Evolutionary conservation across 106 monocot species (phyloP), one percentile per base, ranked within the genome.

Genomic region (Allium sativum): DNA sequence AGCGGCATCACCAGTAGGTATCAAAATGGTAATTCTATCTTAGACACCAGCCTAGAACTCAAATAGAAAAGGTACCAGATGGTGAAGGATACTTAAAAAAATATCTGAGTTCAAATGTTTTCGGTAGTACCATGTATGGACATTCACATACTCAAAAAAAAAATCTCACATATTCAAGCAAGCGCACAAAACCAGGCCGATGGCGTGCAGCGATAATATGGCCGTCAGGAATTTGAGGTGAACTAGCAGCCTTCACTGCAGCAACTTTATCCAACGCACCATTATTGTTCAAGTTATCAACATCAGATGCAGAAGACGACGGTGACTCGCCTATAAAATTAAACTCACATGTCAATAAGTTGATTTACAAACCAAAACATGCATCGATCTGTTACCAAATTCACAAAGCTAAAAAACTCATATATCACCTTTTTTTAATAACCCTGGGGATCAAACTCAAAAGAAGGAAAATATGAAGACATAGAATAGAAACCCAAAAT

Each of bases 271-370:
- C 80, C 42, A 83, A 17, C 40, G 45, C 66, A 53, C 66, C 70
- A 50, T 75, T 74, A 65, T 84, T 90, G 54, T 87, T 87, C 42
- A 87, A 66, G 55, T 84, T 96, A 67, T 96, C 90, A 73, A 90
- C 62, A 73, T 90, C 90, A 9, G 95, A 96, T 40, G 90, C 79
- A 68, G 95, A 96, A 48, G 95, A 87, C 4, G 95, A 90, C 42
- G 95, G 90, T 40, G 90, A 87, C 54, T 90, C 95, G 64, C 90
- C 95, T 96, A 79, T 12, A 69, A 65, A 72, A 51, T 63, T 54
- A 59, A 50, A 19, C 42, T 13, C 17, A 62, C 15, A 48, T 45
- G 48, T 59, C 68, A 64, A 61, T 14, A 62, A 53, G 18, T 17
- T 55, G 45, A 7, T 51, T 17, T 9, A 70, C 18, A 7, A 56